phyloP scores from a whole-genome alignment of 192 early-diverging fungal species.

The Mortierella hygrophila region DNA sequence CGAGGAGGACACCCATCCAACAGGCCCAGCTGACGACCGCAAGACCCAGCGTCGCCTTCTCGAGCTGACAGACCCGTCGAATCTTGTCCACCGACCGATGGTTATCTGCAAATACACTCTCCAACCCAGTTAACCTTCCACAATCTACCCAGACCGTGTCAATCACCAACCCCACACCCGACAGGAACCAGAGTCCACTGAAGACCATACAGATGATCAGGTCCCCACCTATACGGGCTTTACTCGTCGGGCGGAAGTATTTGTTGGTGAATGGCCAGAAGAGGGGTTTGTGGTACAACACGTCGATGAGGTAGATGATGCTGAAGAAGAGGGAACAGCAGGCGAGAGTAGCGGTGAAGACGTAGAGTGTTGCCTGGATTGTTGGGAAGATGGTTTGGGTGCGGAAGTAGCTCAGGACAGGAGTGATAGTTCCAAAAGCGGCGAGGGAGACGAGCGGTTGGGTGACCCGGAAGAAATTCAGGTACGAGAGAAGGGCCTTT shows the following conservation, averaged over 20 bases:
- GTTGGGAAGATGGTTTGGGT: constrained; percentile 47
- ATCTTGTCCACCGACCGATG: constrained; percentile 1
- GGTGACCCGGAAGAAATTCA: constrained; percentile 42
- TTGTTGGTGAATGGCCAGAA: constrained; percentile 53
- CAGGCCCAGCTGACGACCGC: constrained; percentile 44
- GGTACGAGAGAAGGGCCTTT: constrained; percentile 36
- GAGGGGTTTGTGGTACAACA: constrained; percentile 41
- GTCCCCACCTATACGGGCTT: constrained; percentile 44
- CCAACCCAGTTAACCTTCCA: constrained; percentile 24
- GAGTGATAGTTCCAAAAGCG: constrained; percentile 46
- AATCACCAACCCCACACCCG: constrained; percentile 38
- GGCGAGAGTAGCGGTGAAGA: constrained; percentile 38
- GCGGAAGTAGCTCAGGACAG: constrained; percentile 38
- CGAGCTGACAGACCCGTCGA: constrained; percentile 31
- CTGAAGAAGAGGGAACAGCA: constrained; percentile 49
- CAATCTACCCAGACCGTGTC: constrained; percentile 48
- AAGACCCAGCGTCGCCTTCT: constrained; percentile 45
- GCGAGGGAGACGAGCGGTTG: constrained; percentile 36
- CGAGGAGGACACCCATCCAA: constrained; percentile 52
- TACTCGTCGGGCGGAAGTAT: constrained; percentile 40
- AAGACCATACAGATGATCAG: constrained; percentile 52
- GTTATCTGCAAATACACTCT: constrained; percentile 24
- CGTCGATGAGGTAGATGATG: constrained; percentile 35
- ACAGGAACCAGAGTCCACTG: constrained; percentile 50
- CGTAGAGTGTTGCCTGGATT: constrained; percentile 47